Evolutionary conservation across 176 grass and related monocot genomes (phyloP).

Genomic region (Puya raimondii): DNA sequence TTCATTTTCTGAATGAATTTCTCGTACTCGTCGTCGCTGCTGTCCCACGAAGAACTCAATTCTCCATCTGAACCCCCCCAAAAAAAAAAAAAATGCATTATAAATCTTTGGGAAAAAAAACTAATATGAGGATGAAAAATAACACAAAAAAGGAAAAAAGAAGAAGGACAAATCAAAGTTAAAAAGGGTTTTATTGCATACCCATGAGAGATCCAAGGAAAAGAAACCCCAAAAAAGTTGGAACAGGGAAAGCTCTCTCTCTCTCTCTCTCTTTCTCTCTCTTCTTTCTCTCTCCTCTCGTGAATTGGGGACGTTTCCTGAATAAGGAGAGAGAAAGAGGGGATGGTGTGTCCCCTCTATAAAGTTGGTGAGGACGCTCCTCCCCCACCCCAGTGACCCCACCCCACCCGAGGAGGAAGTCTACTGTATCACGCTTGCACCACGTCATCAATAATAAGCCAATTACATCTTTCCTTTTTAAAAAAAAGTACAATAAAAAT

Average conservation of each 20-base stretch:
- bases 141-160: background rate
- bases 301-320: background rate
- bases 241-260: background rate
- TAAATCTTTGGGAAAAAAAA: background rate
- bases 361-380: background rate
- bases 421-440: no score
- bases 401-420: no score
- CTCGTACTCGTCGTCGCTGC: conserved; percentile 70
- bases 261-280: background rate
- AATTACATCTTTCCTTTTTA: no score
- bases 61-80: conserved; percentile 42
- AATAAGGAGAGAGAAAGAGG: background rate
- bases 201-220: background rate
- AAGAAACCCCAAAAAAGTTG: background rate
- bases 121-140: background rate
- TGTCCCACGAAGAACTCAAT: conserved; percentile 46
- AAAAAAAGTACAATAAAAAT: no score
- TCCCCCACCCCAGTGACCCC: no score
- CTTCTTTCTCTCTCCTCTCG: background rate
- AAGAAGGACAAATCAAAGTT: no score
- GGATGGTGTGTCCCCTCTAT: background rate
- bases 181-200: background rate
- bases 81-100: conserved; percentile 1
- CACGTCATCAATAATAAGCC: no score
- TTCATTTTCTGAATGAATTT: conserved; percentile 97